phyloP scores from a whole-genome alignment of 345 rosid species.

The Moricandia moricandioides region DNA sequence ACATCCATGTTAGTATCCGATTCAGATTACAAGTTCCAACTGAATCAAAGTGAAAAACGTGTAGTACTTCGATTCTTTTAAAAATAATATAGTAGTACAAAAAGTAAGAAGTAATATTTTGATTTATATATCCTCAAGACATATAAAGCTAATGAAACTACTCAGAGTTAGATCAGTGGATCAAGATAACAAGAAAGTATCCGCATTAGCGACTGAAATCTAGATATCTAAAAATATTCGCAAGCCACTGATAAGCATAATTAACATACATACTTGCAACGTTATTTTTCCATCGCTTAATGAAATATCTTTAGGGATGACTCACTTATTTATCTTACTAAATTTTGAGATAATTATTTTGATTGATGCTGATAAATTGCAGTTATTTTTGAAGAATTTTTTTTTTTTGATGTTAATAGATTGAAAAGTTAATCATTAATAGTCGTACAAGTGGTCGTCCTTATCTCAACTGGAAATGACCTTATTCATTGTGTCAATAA shows the following conservation, averaged over 20 bases:
- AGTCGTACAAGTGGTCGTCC: no score
- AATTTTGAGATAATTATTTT: neutral
- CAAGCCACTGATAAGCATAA: neutral
- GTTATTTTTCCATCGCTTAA: neutral
- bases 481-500: no score
- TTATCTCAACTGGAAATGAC: no score
- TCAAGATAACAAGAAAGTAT: neutral
- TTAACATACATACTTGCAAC: neutral
- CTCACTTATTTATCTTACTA: no score
- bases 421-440: no score
- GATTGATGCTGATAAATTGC: neutral
- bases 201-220: neutral
- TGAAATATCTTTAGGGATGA: neutral
- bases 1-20: conserved; percentile 1
- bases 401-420: no score
- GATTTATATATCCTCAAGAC: no score
- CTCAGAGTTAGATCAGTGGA: neutral
- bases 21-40: neutral
- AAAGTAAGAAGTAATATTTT: no score
- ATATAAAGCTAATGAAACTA: neutral
- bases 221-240: neutral
- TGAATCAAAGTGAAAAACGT: conserved; percentile 16
- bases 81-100: neutral
- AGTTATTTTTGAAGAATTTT: no score
- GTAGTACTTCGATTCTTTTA: conserved; percentile 4